These are phyloP conservation scores for Xenosphaeropsis pyriputrescens DNA, from an alignment of 2,329 filamentous ascomycete genomes.

Conservation along the genomic window DNA sequence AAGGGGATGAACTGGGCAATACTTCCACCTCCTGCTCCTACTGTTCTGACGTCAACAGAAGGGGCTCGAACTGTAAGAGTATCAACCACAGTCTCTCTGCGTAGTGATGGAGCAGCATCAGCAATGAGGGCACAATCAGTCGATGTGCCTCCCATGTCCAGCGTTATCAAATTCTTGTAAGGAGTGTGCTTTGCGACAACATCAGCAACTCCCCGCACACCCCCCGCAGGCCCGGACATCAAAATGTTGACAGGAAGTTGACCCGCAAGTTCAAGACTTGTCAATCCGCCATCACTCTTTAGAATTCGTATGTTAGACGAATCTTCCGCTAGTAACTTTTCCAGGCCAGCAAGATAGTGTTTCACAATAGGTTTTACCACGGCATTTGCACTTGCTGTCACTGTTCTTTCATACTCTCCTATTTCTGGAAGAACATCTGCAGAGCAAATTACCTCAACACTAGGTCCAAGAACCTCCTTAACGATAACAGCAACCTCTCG, in stretches of 20 bases:
- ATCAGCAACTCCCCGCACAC: slow-evolving; percentile 31
- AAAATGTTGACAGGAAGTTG: slow-evolving; percentile 31
- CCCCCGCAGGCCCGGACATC: slow-evolving; percentile 33
- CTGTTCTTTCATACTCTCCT: slow-evolving; percentile 32
- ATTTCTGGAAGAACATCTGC: slow-evolving; percentile 29
- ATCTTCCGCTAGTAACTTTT: slow-evolving; percentile 22
- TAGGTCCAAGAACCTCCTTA: slow-evolving; percentile 24
- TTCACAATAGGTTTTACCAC: slow-evolving; percentile 31
- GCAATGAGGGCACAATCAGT: slow-evolving; percentile 31
- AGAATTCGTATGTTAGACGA: slow-evolving; percentile 29
- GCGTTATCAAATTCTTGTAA: slow-evolving; percentile 31
- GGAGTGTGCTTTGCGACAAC: slow-evolving; percentile 27
- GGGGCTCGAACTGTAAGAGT: slow-evolving; percentile 27
- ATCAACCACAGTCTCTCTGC: slow-evolving; percentile 28
- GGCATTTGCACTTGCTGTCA: slow-evolving; percentile 30
- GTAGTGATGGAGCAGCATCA: slow-evolving; percentile 25
- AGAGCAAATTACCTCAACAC: slow-evolving; percentile 28
- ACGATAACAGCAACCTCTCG: slow-evolving; percentile 21
- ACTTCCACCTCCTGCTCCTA: slow-evolving; percentile 32
- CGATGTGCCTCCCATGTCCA: slow-evolving; percentile 35
- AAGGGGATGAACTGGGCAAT: slow-evolving; percentile 30
- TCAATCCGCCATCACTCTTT: slow-evolving; percentile 32
- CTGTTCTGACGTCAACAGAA: slow-evolving; percentile 31
- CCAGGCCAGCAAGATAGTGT: slow-evolving; percentile 25
- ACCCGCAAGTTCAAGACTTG: slow-evolving; percentile 26